Percentiles rank a stretch among this genome's conserved stretches.
Evolutionary conservation across 2,329 filamentous ascomycete genomes (phyloP).

Genomic region (Stachybotrys chlorohalonatus): DNA sequence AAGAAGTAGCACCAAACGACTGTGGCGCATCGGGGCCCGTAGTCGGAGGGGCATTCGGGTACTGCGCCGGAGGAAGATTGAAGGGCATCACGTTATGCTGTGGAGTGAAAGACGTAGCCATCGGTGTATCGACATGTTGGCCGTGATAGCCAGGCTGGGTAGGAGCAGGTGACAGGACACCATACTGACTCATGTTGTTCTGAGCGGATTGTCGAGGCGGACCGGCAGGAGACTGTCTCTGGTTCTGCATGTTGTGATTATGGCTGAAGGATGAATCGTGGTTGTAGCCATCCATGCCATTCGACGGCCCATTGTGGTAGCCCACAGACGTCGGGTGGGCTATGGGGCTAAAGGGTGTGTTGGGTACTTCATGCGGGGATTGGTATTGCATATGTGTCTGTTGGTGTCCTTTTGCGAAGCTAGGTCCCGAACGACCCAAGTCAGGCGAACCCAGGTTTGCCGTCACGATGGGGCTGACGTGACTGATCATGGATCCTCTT

Average conservation of each 20-base stretch:
- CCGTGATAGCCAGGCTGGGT: constrained; percentile 38
- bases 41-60: constrained; percentile 23
- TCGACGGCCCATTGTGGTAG: constrained; percentile 14
- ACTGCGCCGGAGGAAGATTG: constrained; percentile 52
- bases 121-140: constrained; percentile 36
- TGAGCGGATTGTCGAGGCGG: constrained; percentile 38
- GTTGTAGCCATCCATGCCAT: constrained; percentile 32
- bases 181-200: constrained; percentile 37
- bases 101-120: constrained; percentile 41
- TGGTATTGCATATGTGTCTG: constrained; percentile 34
- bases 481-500: constrained; percentile 46
- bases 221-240: constrained; percentile 27
- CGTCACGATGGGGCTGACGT: constrained; percentile 28
- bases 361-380: constrained; percentile 33
- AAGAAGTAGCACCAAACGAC: constrained; percentile 23
- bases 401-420: constrained; percentile 28
- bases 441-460: constrained; percentile 38
- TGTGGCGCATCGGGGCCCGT: constrained; percentile 22
- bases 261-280: constrained; percentile 27
- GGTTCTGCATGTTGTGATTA: constrained; percentile 7
- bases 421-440: constrained; percentile 29
- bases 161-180: constrained; percentile 43
- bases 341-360: constrained; percentile 38
- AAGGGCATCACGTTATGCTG: constrained; percentile 56
- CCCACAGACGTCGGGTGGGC: constrained; percentile 30